Evolutionary conservation across 176 grass and related monocot species (phyloP), one percentile per base, ranked within the genome.

Genomic region (Carex myosuroides): DNA sequence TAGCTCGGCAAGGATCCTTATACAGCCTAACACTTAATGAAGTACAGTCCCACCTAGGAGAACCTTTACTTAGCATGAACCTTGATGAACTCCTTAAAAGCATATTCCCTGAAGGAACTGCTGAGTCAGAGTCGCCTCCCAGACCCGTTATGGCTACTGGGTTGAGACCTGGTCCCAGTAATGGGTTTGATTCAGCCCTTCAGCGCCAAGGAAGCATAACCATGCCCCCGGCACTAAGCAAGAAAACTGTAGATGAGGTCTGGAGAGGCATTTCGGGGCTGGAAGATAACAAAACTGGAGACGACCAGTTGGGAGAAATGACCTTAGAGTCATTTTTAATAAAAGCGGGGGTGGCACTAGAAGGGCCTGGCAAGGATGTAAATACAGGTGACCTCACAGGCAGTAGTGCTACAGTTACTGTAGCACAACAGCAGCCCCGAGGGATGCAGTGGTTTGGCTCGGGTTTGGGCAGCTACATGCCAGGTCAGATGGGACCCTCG

Each of bases 241-340:
- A 93, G 86, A 95, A 92, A 87, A 95, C 93, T 5, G 89, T 98
- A 84, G 93, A 95, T 76, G 96, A 98, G 85, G 96, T 98, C 26
- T 98, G 96, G 96, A 95, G 85, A 82, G 88, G 85, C 77, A 94
- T 97, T 74, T 90, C 91, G 59, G 50, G 30, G 74, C 10, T 66
- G 32, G 39, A 56, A 65, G 54, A 79, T 59, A 68, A 82, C 54
- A 54, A 84, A 87, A 84, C 85, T 87, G 76, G 89, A 98, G 83
- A 71, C 44, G 9, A 98, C 83, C 80, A 68, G 2, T 87, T 95
- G 22, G 96, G 96, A 59, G 96, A 95, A 86, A 95, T 93, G 96
- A 95, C 92, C 0, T 86, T 98, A n/a, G 96, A 98, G 84, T 91
- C 94, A 78, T 98, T 98, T 81, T 84, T 98, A 57, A 65, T 95